Evolutionary conservation across 169 alveolate genomes (phyloP), one percentile per base, ranked within the genome.

Genomic region (Cryptosporidium felis): DNA sequence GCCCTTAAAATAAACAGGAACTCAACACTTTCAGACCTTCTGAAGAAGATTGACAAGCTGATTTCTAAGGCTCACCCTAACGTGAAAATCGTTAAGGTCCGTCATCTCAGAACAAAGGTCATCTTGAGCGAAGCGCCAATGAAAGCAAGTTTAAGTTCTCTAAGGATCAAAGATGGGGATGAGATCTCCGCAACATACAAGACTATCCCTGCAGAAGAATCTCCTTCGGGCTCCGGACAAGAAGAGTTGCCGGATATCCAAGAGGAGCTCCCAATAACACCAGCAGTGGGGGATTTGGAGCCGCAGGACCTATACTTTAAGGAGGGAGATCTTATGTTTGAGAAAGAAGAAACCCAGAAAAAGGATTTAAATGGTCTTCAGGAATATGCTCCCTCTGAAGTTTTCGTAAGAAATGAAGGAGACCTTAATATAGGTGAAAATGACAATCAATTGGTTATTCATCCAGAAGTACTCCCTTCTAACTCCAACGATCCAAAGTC

Each of bases 111-210:
- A 51, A 28, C 74, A 16, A 32, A 38, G 40, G 18, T 38, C 14
- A 51, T 74, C 28, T 21, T 74, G 46, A 40, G 38, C 41, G 53
- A 74, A 36, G 56, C 36, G 8, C 74, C 66, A 12, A 23, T 44
- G 38, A 23, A 51, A 6, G 45, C 28, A 38, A 74, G 26, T 26
- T 10, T 74, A 16, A 51, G 36, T 9, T 36, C 51, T 9, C 23
- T 74, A 23, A 56, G 41, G 40, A 74, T 74, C 34, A 74, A 34
- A 74, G 56, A 49, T 53, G 67, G 67, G 3, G 58, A 38, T 38
- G 67, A 74, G 26, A 21, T 74, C 26, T 51, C 59, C 14, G 67
- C 56, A 16, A 74, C 67, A 16, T 47, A 10, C 28, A 74, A 74
- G 23, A 34, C 51, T 3, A 53, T 53, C 12, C 65, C 74, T n/a